Evolutionary conservation across 2,329 filamentous ascomycete genomes (phyloP).

Genomic region (Penicillium sp.): DNA sequence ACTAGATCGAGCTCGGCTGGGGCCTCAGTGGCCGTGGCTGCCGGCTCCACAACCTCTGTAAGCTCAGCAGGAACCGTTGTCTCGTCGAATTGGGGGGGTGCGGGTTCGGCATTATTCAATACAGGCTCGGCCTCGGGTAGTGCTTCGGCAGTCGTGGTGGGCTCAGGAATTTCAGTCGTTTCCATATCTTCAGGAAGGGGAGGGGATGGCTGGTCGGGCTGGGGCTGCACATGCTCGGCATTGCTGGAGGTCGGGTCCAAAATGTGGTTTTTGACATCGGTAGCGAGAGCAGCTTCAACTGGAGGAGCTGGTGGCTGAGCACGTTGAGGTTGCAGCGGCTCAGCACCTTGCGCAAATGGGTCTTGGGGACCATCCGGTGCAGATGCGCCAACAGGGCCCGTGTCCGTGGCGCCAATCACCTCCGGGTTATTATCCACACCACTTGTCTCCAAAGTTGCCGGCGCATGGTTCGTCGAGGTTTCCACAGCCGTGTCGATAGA

Average conservation of each 20-base stretch:
- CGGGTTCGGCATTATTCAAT: neutral
- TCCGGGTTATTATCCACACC: neutral
- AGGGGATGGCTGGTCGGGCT: neutral
- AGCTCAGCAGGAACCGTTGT: neutral
- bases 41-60: neutral
- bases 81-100: neutral
- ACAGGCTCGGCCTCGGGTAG: neutral
- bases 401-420: neutral
- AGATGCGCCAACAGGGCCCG: neutral
- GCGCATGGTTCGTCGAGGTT: neutral
- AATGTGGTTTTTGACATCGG: neutral
- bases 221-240: neutral
- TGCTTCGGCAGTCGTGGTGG: neutral
- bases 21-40: neutral
- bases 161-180: neutral
- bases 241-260: neutral
- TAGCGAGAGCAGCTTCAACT: neutral
- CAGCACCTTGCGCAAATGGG: neutral
- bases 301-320: neutral
- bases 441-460: neutral
- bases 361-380: neutral
- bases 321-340: neutral
- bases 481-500: conserved; percentile 12
- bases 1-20: neutral
- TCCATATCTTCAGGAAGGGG: neutral